These are phyloP conservation scores for Leccinum uliginosum DNA, from an alignment of 768 basidiomycete species.

Conservation along the genomic window DNA sequence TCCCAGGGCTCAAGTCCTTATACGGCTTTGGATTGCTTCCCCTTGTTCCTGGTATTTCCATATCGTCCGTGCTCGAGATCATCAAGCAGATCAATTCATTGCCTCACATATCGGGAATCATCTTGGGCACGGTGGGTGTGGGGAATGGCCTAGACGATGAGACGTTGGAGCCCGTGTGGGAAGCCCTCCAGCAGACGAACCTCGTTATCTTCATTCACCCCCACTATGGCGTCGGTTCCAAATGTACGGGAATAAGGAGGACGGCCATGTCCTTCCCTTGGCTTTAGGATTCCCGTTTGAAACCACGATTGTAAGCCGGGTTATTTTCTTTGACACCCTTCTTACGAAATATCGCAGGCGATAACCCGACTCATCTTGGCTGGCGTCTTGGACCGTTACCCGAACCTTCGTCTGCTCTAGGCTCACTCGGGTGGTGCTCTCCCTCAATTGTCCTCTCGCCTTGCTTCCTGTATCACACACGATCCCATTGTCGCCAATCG, in stretches of 20 bases:
- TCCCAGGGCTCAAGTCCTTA: slow-evolving; percentile 51
- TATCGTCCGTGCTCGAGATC: slow-evolving; percentile 53
- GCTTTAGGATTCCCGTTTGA: slow-evolving; percentile 89
- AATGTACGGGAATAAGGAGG: slow-evolving; percentile 70
- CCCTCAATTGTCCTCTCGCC: slow-evolving; percentile 76
- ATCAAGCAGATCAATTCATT: slow-evolving; percentile 62
- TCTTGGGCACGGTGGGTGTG: slow-evolving; percentile 76
- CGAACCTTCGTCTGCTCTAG: slow-evolving; percentile 68
- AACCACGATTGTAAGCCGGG: slow-evolving; percentile 68
- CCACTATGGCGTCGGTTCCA: slow-evolving; percentile 77
- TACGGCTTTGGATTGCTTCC: slow-evolving; percentile 86
- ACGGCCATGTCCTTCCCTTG: slow-evolving; percentile 85
- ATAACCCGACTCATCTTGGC: slow-evolving; percentile 77
- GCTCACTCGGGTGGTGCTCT: slow-evolving; percentile 88
- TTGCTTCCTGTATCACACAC: slow-evolving; percentile 82
- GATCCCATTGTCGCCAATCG: slow-evolving; percentile 76
- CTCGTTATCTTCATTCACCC: slow-evolving; percentile 84
- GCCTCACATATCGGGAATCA: slow-evolving; percentile 69
- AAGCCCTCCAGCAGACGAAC: slow-evolving; percentile 61
- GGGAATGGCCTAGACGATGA: slow-evolving; percentile 81
- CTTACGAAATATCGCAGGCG: slow-evolving; percentile 38
- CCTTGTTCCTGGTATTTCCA: slow-evolving; percentile 63
- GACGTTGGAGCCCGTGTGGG: slow-evolving; percentile 76
- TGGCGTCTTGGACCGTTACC: slow-evolving; percentile 77
- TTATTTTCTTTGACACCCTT: background rate